These are phyloP conservation scores for Allantophomopsis cytisporea DNA, from an alignment of 2,329 filamentous ascomycete species.

Conservation along the genomic window DNA sequence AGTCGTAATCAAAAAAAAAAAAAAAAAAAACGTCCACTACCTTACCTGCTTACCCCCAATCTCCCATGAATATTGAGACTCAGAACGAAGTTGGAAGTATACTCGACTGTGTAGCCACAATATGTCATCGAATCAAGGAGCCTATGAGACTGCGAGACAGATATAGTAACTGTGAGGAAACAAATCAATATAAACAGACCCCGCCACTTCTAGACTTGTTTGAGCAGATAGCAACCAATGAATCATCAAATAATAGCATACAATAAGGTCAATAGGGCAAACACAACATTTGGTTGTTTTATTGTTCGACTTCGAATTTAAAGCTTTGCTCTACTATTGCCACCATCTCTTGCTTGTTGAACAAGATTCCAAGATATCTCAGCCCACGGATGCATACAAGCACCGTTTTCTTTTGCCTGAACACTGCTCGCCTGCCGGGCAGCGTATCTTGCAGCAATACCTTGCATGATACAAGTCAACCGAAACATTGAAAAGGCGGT, in stretches of 20 bases:
- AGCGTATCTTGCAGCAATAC: constrained; percentile 82
- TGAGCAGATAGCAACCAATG: background rate
- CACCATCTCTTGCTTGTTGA: constrained; percentile 27
- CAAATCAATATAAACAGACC: background rate
- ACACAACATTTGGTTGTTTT: background rate
- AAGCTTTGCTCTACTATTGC: constrained; percentile 25
- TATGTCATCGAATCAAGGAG: too few relatives aligned
- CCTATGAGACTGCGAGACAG: too few relatives aligned
- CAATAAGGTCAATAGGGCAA: background rate
- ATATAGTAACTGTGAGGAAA: too few relatives aligned
- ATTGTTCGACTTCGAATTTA: constrained; percentile 15
- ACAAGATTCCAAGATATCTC: constrained; percentile 69
- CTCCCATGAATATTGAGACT: too few relatives aligned
- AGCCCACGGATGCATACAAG: constrained; percentile 57
- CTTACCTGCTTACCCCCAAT: too few relatives aligned
- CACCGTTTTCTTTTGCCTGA: constrained; percentile 60
- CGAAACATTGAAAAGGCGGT: constrained; percentile 49
- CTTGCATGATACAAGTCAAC: constrained; percentile 57
- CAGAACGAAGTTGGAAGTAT: too few relatives aligned
- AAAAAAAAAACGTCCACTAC: too few relatives aligned
- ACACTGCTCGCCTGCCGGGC: constrained; percentile 79
- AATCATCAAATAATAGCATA: background rate
- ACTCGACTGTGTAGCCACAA: too few relatives aligned
- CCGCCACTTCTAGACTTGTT: background rate
- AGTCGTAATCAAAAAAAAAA: too few relatives aligned